Conservation (phyloP, 2,329 filamentous ascomycete species). For the Apiospora malaysiana region DNA sequence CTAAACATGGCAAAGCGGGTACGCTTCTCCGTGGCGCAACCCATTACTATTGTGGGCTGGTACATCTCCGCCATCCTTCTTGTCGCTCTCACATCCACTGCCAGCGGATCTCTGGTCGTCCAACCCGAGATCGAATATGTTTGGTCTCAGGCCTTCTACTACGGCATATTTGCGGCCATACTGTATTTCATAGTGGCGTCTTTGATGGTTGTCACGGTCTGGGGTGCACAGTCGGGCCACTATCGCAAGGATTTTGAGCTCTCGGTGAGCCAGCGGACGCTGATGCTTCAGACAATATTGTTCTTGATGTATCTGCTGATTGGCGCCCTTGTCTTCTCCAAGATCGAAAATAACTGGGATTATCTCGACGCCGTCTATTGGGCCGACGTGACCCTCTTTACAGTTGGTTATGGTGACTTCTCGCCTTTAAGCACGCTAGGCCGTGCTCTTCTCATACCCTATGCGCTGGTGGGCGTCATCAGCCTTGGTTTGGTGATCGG, state of each 20-base stretch:
- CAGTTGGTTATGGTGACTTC: conserved; percentile 67
- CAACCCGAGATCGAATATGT: conserved; percentile 57
- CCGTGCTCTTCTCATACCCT: conserved; percentile 79
- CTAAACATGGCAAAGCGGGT: conserved; percentile 85
- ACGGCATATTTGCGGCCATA: conserved; percentile 78
- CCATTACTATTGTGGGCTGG: conserved; percentile 85
- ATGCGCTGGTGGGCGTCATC: conserved; percentile 81
- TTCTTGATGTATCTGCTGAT: conserved; percentile 82
- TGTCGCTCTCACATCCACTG: conserved; percentile 69
- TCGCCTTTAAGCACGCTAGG: conserved; percentile 57
- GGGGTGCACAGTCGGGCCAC: conserved; percentile 71
- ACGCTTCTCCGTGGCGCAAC: conserved; percentile 81
- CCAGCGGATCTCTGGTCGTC: conserved; percentile 60
- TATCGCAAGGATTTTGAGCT: conserved; percentile 82
- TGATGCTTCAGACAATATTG: conserved; percentile 89
- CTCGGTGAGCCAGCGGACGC: conserved; percentile 79
- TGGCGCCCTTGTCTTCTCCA: conserved; percentile 77
- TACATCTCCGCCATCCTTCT: conserved; percentile 69
- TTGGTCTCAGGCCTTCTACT: conserved; percentile 85
- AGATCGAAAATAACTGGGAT: conserved; percentile 70
- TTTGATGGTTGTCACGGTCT: conserved; percentile 79
- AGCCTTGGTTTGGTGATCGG: conserved; percentile 82
- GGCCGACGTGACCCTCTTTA: conserved; percentile 74
- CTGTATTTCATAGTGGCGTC: conserved; percentile 82
- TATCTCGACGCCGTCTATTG: conserved; percentile 83